Percentiles rank a stretch among this genome's conserved stretches.
Conservation (phyloP, 305 asterid genomes). For the Fraxinus paxiana region DNA sequence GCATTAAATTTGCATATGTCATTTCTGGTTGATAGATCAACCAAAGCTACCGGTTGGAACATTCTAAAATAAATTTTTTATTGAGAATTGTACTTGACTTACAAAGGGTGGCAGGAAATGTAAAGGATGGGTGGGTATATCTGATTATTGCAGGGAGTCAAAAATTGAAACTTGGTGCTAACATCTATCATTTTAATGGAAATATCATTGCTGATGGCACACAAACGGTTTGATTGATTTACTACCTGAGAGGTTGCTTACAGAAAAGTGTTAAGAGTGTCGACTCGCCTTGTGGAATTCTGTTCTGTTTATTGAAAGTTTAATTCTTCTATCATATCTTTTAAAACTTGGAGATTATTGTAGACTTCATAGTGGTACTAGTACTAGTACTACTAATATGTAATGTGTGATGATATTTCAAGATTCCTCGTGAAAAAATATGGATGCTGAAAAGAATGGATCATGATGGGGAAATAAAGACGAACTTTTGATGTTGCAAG, state of each 20-base stretch:
- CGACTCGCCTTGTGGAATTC: background rate
- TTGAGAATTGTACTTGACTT: no score
- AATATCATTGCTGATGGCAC: background rate
- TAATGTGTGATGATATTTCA: background rate
- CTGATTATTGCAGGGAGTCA: background rate
- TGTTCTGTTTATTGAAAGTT: background rate
- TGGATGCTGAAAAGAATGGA: background rate
- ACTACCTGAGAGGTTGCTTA: background rate
- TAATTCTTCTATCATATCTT: background rate
- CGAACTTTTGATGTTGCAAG: background rate
- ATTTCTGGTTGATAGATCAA: no score
- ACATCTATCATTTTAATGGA: background rate
- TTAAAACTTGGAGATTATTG: background rate
- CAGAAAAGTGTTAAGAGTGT: background rate
- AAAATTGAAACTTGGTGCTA: constrained; percentile 21
- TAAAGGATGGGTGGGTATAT: background rate
- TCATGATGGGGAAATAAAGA: background rate
- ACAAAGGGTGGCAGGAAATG: background rate
- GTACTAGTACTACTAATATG: background rate
- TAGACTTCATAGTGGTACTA: background rate
- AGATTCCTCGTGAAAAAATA: background rate
- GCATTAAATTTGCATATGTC: no score
- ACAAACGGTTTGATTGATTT: background rate
- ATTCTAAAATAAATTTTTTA: no score
- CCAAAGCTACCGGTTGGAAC: no score